phyloP scores from a whole-genome alignment of 1,284 basidiomycete genomes.

The Pseudozyma thailandica region DNA sequence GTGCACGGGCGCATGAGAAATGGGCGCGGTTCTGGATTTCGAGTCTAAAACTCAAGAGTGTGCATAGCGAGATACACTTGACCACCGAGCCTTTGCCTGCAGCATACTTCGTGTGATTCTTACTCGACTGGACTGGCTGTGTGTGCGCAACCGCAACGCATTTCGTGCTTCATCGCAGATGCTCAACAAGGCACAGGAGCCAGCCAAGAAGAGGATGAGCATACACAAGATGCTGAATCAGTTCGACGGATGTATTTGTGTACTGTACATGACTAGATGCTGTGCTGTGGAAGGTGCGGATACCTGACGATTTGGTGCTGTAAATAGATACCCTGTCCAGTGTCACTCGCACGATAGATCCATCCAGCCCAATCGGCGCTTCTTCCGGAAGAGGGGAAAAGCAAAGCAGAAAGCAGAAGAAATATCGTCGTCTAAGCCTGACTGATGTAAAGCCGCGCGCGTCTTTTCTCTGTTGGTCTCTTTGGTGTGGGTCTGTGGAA shows the following conservation, averaged over 20 bases:
- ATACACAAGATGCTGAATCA: too few relatives aligned
- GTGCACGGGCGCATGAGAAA: conserved; percentile 4
- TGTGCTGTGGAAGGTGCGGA: too few relatives aligned
- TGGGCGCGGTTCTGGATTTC: neutral
- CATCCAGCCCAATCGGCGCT: neutral
- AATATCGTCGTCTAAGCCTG: conserved; percentile 5
- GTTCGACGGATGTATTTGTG: too few relatives aligned
- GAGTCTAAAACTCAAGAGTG: neutral
- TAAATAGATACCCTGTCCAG: neutral
- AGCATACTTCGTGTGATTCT: too few relatives aligned
- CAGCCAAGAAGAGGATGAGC: too few relatives aligned
- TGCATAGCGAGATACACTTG: neutral
- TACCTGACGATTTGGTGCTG: too few relatives aligned
- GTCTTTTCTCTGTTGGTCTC: neutral
- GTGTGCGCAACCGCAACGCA: too few relatives aligned
- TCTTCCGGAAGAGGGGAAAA: too few relatives aligned
- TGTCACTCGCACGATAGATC: conserved; percentile 5
- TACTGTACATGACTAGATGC: too few relatives aligned
- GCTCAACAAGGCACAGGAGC: too few relatives aligned
- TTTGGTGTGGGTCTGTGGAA: neutral
- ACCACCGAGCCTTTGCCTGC: neutral
- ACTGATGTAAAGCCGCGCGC: conserved; percentile 10
- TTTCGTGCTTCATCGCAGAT: too few relatives aligned
- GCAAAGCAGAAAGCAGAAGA: neutral
- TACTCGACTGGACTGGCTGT: too few relatives aligned